Conservation (phyloP, 1,284 basidiomycete genomes). For the Cryptococcus jaspeensis region DNA sequence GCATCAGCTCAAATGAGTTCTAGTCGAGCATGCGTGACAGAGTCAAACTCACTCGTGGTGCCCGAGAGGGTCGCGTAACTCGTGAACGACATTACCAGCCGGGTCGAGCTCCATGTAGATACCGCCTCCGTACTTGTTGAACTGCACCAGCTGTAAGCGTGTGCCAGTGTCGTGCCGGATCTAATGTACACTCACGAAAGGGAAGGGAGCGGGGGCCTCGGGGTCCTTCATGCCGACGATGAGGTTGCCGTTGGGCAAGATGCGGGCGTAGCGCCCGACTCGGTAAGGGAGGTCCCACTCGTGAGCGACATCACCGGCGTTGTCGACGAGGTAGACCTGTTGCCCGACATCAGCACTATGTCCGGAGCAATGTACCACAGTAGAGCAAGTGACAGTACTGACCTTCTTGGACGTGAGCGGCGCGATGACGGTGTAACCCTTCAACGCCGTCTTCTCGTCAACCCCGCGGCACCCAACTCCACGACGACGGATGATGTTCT, state of each 20-base stretch:
- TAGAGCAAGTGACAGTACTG: neutral
- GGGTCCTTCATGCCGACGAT: slow-evolving; percentile 25
- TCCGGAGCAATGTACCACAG: neutral
- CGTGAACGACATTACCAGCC: slow-evolving; percentile 17
- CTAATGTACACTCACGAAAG: slow-evolving; percentile 12
- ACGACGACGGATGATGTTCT: slow-evolving; percentile 21
- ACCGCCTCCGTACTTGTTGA: slow-evolving; percentile 26
- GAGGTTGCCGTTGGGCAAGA: slow-evolving; percentile 22
- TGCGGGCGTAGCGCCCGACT: slow-evolving; percentile 19
- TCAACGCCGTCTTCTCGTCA: slow-evolving; percentile 15
- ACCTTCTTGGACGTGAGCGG: slow-evolving; percentile 23
- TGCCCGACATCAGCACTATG: neutral
- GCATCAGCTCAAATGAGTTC: neutral
- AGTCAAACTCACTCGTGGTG: slow-evolving; percentile 20
- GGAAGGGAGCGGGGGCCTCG: slow-evolving; percentile 20
- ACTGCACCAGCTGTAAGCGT: slow-evolving; percentile 4
- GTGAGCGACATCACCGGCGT: slow-evolving; percentile 19
- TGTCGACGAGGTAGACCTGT: slow-evolving; percentile 20
- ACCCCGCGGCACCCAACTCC: slow-evolving; percentile 20
- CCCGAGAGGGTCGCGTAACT: slow-evolving; percentile 22
- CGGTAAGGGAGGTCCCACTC: slow-evolving; percentile 21
- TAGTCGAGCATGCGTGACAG: neutral
- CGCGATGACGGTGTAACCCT: slow-evolving; percentile 22
- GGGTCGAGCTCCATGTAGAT: slow-evolving; percentile 21
- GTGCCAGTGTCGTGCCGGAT: neutral